Base-by-base conservation (phyloP, 306 rosid genomes). In the Prunus mira region DNA sequence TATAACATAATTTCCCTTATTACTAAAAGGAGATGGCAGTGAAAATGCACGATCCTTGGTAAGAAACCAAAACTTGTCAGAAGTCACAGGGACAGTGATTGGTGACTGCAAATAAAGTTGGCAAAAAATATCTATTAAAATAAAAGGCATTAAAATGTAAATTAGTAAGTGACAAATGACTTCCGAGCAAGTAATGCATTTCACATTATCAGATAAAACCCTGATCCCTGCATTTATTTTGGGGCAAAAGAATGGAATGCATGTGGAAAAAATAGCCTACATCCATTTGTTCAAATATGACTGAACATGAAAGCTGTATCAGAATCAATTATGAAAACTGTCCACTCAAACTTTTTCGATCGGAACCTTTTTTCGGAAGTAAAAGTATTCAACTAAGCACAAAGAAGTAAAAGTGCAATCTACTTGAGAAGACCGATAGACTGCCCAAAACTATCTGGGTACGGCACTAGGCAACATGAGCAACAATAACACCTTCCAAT, bases 41-140 rank as follows among this genome's bases (percentile, higher is more conserved):
- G 96, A 89, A 79, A 91, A 69, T 52, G 97, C 93, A 56, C 76
- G 95, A 66, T 79, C 72, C 88, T 90, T 91, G 51, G 98, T 91
- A 74, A 94, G 91, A 85, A 89, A 86, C 96, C 87, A 92, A 89
- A 94, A 94, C 79, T 89, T 86, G 77, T 94, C 98, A 78, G 93
- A 88, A 68, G 98, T 79, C 71, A 94, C 98, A 60, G 93, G 97
- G 41, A 90, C 85, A 38, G 68, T 80, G 65, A 94, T 89, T 9
- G 96, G 98, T 68, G 96, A 91, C 98, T 94, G 95, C 87, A 81
- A 65, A 77, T 45, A 77, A 55, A 69, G 24, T 70, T 28, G 68
- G 66, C 14, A 25, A 71, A 71, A 55, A 17, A 63, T 10, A 56
- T 19, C 19, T 46, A 55, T 45, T 38, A 72, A 43, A 52, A 60